Evolutionary conservation across 371 early-diverging fungal genomes (phyloP), one percentile per base, ranked within the genome.

Genomic region (Mortierella sp.): DNA sequence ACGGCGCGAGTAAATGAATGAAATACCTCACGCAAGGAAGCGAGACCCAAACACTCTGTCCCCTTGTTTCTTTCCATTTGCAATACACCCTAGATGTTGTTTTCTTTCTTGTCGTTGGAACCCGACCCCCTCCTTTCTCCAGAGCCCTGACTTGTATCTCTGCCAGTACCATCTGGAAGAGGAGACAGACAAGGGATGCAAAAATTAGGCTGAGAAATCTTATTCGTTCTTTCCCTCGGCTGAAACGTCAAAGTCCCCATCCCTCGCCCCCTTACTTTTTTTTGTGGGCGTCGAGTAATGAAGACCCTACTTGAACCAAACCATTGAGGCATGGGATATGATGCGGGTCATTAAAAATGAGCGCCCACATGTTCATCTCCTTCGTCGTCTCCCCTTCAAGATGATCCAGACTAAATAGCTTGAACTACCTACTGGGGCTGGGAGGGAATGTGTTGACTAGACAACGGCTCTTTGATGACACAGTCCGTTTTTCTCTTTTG

Each of bases 401-500:
- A 51, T 51, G 51, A 51, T 51, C 51, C 51, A 51, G 51, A 18
- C 21, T 51, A 51, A 21, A 21, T 0, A 46, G 51, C 51, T 51
- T 51, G 51, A 21, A 51, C 48, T 46, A 46, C 4, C 21, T 51
- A 51, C 51, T 51, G 21, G 11, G 48, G 48, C 11, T 48, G 41
- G 41, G 41, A 41, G 7, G 41, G 41, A 41, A 35, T 35, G 35
- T 41, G 29, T 14, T 11, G 18, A 10, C 12, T 32, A 27, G 29
- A 60, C 32, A 60, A 63, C 63, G 63, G 35, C 63, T 63, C 35
- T 35, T 63, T 63, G 63, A 63, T 32, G 63, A 35, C 63, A 63
- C 63, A 32, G 32, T 63, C 12, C 3, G 29, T 56, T 58, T 27
- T 58, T 29, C 12, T 44, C 11, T 49, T 14, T 48, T 48, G 10